Percentiles rank a stretch among this genome's conserved stretches.
Evolutionary conservation across 116 monocot genomes (phyloP).

Genomic region (Phalaenopsis hybrid): DNA sequence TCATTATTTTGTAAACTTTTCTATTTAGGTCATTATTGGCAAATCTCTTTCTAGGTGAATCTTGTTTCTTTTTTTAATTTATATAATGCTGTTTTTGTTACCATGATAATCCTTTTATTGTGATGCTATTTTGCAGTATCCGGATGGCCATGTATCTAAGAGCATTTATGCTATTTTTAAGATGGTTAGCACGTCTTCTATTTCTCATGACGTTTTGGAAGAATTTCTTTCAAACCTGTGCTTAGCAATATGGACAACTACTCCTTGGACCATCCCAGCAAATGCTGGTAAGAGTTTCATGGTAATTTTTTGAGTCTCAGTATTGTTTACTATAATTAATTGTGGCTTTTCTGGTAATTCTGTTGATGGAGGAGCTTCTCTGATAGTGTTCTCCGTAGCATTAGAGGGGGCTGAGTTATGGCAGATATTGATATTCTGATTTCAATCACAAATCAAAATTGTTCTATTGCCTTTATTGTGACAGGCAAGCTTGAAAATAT

Average conservation of each 20-base stretch:
- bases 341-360: background rate
- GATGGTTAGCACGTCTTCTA: slow-evolving; percentile 40
- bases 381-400: too few species aligned
- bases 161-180: slow-evolving; percentile 89
- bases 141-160: slow-evolving; percentile 80
- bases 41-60: background rate
- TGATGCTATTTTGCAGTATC: slow-evolving; percentile 62
- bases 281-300: slow-evolving; percentile 81
- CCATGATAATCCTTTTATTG: background rate
- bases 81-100: background rate
- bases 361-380: background rate
- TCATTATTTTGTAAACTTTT: background rate
- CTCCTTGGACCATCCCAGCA: slow-evolving; percentile 99
- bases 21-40: background rate
- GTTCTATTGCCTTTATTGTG: too few species aligned
- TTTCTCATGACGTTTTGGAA: slow-evolving; percentile 33
- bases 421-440: too few species aligned
- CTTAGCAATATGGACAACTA: slow-evolving; percentile 96
- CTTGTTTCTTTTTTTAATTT: background rate
- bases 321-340: background rate
- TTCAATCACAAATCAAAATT: too few species aligned
- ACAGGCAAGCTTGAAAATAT: background rate
- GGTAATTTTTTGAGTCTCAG: background rate
- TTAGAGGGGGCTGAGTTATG: too few species aligned
- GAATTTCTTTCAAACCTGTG: slow-evolving; percentile 73